Conservation (phyloP, 2,329 filamentous ascomycete species). For the Albifimbria verrucaria region DNA sequence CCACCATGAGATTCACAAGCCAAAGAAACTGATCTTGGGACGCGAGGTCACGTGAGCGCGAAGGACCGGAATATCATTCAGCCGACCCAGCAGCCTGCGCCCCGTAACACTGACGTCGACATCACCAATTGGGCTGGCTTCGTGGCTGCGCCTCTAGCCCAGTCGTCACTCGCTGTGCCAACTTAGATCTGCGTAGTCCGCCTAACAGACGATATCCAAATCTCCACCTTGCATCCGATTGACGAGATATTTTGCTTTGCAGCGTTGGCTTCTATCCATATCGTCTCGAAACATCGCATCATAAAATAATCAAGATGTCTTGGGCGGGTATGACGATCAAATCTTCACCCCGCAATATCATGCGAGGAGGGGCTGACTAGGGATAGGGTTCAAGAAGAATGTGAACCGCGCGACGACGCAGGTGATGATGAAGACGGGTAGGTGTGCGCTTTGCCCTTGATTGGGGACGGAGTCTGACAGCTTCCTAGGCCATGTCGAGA, state of each 20-base stretch:
- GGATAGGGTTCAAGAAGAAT: slow-evolving; percentile 69
- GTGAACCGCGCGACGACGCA: slow-evolving; percentile 98
- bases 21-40: slow-evolving; percentile 8
- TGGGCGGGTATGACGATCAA: slow-evolving; percentile 58
- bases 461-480: slow-evolving; percentile 8
- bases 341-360: slow-evolving; percentile 20
- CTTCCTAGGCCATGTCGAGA: slow-evolving; percentile 80
- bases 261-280: not conserved
- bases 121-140: slow-evolving; percentile 25
- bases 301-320: slow-evolving; percentile 51
- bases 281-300: not conserved
- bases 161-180: slow-evolving; percentile 23
- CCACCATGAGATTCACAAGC: slow-evolving; percentile 1
- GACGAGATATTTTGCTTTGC: no score
- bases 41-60: slow-evolving; percentile 25
- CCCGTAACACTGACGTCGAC: slow-evolving; percentile 24
- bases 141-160: slow-evolving; percentile 29
- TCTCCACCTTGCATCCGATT: no score
- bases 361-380: slow-evolving; percentile 26
- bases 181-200: not conserved
- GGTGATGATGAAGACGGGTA: slow-evolving; percentile 99
- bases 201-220: not conserved
- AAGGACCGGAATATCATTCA: slow-evolving; percentile 8
- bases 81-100: slow-evolving; percentile 14
- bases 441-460: slow-evolving; percentile 16